Conservation (phyloP, 1,139 yeast species). For the Taphrina populina region DNA sequence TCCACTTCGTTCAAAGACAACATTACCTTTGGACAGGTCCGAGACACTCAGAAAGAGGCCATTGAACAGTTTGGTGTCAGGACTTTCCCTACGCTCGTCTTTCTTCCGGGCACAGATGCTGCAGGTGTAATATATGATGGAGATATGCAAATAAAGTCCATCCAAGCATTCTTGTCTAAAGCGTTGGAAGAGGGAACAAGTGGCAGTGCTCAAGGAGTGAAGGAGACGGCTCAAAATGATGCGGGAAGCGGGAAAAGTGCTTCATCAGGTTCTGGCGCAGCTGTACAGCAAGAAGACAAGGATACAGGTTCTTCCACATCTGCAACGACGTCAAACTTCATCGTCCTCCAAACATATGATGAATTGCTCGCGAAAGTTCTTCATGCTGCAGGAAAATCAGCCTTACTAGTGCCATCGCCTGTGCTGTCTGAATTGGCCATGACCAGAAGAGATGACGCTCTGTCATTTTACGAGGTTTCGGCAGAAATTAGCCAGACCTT, state of each 20-base stretch:
- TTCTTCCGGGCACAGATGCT: slow-evolving; percentile 13
- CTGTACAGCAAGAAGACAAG: too few relatives aligned
- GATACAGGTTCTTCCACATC: slow-evolving; percentile 1
- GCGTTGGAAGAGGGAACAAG: not conserved
- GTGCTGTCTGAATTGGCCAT: not conserved
- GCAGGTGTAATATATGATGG: slow-evolving; percentile 1
- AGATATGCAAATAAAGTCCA: slow-evolving; percentile 5
- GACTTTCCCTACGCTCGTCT: slow-evolving; percentile 3
- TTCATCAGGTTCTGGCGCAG: not conserved
- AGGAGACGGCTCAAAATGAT: not conserved
- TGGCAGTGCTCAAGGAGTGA: not conserved
- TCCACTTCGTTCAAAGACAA: slow-evolving; percentile 14
- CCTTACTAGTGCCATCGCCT: not conserved
- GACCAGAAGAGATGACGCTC: not conserved
- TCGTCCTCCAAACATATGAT: too few relatives aligned
- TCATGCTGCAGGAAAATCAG: not conserved
- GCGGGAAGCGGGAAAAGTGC: slow-evolving; percentile 1
- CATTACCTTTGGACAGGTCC: slow-evolving; percentile 14
- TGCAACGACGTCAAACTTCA: too few relatives aligned
- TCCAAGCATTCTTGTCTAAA: not conserved
- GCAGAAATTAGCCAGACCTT: not conserved
- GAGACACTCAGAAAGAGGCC: slow-evolving; percentile 7
- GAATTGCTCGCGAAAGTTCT: too few relatives aligned
- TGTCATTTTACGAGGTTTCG: not conserved
- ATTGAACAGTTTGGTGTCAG: slow-evolving; percentile 5